Evolutionary conservation across 208 protist genomes (phyloP).

Genomic region (Giardia duodenalis): DNA sequence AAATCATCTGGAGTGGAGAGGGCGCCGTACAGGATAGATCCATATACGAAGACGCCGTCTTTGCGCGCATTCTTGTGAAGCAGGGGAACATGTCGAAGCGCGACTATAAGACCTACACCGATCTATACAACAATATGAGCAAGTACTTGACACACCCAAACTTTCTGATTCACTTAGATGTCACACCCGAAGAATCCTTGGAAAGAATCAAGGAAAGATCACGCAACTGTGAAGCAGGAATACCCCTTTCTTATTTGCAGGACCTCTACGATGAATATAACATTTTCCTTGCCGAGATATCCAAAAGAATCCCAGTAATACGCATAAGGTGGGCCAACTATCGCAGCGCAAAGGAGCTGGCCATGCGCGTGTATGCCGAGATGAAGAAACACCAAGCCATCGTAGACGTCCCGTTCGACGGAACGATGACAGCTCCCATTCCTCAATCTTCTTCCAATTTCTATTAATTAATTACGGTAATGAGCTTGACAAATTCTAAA

Average conservation of each 20-base stretch:
- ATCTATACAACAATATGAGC: constrained; percentile 47
- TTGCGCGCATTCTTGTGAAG: constrained; percentile 41
- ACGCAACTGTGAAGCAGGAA: constrained; percentile 38
- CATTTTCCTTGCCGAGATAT: constrained; percentile 41
- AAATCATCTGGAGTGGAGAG: constrained; percentile 47
- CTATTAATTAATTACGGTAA: too few species aligned
- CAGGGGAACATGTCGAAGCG: constrained; percentile 40
- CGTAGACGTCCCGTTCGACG: constrained; percentile 18
- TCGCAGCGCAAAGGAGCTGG: constrained; percentile 16
- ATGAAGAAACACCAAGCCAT: constrained; percentile 16
- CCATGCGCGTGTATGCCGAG: not conserved
- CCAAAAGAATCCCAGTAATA: constrained; percentile 45
- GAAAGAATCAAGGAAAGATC: constrained; percentile 40
- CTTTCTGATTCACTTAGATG: constrained; percentile 50
- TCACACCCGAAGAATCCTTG: constrained; percentile 46
- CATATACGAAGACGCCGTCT: constrained; percentile 51
- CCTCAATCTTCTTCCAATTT: not conserved
- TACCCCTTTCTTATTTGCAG: constrained; percentile 45
- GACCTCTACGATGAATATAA: constrained; percentile 43
- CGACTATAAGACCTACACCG: constrained; percentile 47
- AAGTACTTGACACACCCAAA: constrained; percentile 49
- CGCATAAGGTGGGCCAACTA: constrained; percentile 44
- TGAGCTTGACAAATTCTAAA: too few species aligned
- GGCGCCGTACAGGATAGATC: constrained; percentile 45
- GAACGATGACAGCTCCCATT: not conserved